Evolutionary conservation across 371 early-diverging fungal species (phyloP).

Genomic region (Mortierella sp.): DNA sequence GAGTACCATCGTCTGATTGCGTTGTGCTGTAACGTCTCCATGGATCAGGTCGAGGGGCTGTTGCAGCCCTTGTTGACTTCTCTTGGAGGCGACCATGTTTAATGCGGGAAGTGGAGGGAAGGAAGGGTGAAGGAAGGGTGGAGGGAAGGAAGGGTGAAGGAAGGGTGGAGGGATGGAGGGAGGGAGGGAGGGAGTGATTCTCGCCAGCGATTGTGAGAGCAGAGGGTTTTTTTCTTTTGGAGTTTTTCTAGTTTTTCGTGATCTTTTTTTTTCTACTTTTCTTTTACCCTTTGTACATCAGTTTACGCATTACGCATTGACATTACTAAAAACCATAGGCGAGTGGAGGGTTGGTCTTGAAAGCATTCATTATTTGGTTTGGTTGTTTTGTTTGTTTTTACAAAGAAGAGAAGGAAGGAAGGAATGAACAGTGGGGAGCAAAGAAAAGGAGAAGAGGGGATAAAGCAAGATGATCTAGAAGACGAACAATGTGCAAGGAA

Average conservation of each 20-base stretch:
- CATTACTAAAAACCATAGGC: no score
- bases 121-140: not conserved
- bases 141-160: no score
- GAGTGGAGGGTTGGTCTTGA: no score
- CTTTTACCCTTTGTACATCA: not conserved
- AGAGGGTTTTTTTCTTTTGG: no score
- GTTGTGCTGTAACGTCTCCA: conserved; percentile 77
- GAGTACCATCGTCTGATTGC: conserved; percentile 82
- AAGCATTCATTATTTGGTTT: not conserved
- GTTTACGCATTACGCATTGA: no score
- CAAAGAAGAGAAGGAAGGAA: not conserved
- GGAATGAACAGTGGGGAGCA: not conserved
- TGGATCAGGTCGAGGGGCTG: conserved; percentile 77
- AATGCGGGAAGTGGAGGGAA: not conserved
- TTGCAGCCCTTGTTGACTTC: conserved; percentile 70
- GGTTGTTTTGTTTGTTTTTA: not conserved
- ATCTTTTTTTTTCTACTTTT: no score
- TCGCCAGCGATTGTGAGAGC: no score
- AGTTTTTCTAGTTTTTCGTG: no score
- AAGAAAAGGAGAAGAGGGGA: conserved; percentile 4
- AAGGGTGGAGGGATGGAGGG: no score
- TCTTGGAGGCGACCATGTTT: conserved; percentile 21
- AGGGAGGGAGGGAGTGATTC: not conserved
- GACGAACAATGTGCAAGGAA: not conserved
- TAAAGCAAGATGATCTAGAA: not conserved